Conservation (phyloP, 148 eudicot genomes). For the Chenopodium quinoa region DNA sequence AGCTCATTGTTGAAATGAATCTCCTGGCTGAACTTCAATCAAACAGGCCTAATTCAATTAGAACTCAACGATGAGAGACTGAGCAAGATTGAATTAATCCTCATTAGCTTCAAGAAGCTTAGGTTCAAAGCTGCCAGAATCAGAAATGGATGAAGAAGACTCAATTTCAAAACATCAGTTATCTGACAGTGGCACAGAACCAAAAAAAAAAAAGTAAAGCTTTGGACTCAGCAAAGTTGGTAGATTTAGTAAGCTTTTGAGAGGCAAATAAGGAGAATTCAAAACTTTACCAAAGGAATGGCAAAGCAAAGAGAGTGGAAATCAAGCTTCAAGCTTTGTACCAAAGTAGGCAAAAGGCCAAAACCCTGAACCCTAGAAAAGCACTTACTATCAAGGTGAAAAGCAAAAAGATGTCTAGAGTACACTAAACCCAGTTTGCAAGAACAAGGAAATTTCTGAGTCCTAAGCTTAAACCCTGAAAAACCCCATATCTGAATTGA, state of each 20-base stretch:
- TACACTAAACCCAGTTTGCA: slow-evolving; percentile 3
- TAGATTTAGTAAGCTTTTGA: slow-evolving; percentile 15
- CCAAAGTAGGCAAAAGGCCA: slow-evolving; percentile 18
- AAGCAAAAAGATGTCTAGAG: slow-evolving; percentile 9
- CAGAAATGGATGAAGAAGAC: not conserved
- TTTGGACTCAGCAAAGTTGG: not conserved
- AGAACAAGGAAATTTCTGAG: slow-evolving; percentile 8
- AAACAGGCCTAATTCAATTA: slow-evolving; percentile 15
- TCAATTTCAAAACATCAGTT: not conserved
- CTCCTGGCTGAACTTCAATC: slow-evolving; percentile 2
- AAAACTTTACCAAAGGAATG: slow-evolving; percentile 13
- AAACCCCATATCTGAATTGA: slow-evolving; percentile 20
- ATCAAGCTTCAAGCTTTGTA: slow-evolving; percentile 19
- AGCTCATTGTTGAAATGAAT: slow-evolving; percentile 44
- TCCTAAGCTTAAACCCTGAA: slow-evolving; percentile 23
- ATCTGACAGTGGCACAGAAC: not conserved
- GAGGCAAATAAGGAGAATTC: slow-evolving; percentile 7
- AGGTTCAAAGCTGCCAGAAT: slow-evolving; percentile 1
- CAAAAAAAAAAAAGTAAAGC: not conserved
- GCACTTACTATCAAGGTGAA: slow-evolving; percentile 18
- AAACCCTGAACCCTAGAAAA: slow-evolving; percentile 56
- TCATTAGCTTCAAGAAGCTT: slow-evolving; percentile 14
- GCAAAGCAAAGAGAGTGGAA: slow-evolving; percentile 12
- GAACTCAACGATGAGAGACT: not conserved
- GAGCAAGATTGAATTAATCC: not conserved